Base-by-base conservation (phyloP, 345 rosid genomes). In the Acer saccharum region DNA sequence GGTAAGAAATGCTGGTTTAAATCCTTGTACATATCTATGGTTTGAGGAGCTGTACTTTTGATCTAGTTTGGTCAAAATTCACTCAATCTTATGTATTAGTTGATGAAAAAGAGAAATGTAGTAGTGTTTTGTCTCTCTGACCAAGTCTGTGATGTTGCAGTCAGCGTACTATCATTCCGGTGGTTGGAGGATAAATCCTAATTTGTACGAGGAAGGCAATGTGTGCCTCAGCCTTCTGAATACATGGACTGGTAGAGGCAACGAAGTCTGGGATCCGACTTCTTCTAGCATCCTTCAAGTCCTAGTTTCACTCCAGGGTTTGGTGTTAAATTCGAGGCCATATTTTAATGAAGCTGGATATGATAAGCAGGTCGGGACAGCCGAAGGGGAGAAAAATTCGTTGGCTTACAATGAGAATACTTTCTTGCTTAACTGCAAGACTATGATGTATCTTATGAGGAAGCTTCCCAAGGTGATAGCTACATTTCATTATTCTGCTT, bases 321-420 rank as follows among this genome's bases (percentile, higher is more conserved):
- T 97, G 77, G 99, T 97, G 79, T 88, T 97, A 72, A 97, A 97
- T 84, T 84, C 97, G n/a, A 94, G 82, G 79, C 99, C 99, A 46
- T 97, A 97, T 86, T 97, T 97, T 84, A 97, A 97, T 76, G 99
- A 97, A 88, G 98, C 99, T 29, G 98, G 98, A 72, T 97, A 94
- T 67, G 98, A 94, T 80, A 94, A 90, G 81, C 98, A 97, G 80
- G 77, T 91, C 4, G 98, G 98, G 74, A 91, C 98, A 43, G 97
- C 94, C 8, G 99, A 97, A 82, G 99, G 99, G 76, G 99, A 97
- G 88, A 97, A 90, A 82, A 97, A 93, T 81, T 94, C 98, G 0
- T 65, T 94, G 76, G 90, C 94, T 18, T 97, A 97, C 80, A 94
- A 97, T 76, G 99, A 94, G 82, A 97, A 94, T 63, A 86, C 98